phyloP scores from a whole-genome alignment of 1,139 yeast genomes.

The Groenewaldozyma sp. region DNA sequence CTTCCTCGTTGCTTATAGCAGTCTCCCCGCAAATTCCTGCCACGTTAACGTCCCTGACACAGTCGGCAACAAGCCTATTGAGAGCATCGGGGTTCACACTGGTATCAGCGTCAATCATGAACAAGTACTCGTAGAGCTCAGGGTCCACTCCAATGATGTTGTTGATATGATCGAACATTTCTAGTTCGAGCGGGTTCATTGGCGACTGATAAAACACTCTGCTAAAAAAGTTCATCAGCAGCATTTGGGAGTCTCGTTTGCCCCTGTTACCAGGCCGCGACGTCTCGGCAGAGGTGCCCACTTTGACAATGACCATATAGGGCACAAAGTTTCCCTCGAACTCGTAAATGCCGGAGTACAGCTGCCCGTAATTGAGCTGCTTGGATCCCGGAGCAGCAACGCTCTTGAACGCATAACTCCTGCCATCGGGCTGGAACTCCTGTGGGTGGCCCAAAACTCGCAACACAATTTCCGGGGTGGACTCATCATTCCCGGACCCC shows the following conservation, averaged over 20 bases:
- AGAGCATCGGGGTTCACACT: slow-evolving; percentile 27
- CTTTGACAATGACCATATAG: slow-evolving; percentile 30
- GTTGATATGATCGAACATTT: slow-evolving; percentile 30
- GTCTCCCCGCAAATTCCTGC: slow-evolving; percentile 34
- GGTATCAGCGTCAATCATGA: slow-evolving; percentile 34
- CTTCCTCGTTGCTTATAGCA: slow-evolving; percentile 26
- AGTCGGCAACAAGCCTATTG: slow-evolving; percentile 25
- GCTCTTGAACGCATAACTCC: slow-evolving; percentile 27
- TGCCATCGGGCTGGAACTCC: slow-evolving; percentile 25
- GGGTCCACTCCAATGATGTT: slow-evolving; percentile 32
- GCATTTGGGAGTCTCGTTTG: slow-evolving; percentile 32
- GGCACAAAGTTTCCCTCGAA: slow-evolving; percentile 32
- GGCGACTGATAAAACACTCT: slow-evolving; percentile 30
- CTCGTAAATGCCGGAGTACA: slow-evolving; percentile 31
- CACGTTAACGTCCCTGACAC: slow-evolving; percentile 26
- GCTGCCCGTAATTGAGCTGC: slow-evolving; percentile 30
- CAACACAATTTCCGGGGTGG: slow-evolving; percentile 31
- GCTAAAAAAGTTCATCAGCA: slow-evolving; percentile 30
- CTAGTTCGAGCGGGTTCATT: slow-evolving; percentile 32
- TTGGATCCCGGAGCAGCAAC: slow-evolving; percentile 28
- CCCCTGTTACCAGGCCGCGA: slow-evolving; percentile 32
- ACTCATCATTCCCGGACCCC: slow-evolving; percentile 31
- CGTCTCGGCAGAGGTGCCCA: slow-evolving; percentile 30
- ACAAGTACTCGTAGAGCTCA: slow-evolving; percentile 28
- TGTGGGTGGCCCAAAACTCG: slow-evolving; percentile 28